Conservation (phyloP, 177 flowering plant species). For the Vitis hybrid region DNA sequence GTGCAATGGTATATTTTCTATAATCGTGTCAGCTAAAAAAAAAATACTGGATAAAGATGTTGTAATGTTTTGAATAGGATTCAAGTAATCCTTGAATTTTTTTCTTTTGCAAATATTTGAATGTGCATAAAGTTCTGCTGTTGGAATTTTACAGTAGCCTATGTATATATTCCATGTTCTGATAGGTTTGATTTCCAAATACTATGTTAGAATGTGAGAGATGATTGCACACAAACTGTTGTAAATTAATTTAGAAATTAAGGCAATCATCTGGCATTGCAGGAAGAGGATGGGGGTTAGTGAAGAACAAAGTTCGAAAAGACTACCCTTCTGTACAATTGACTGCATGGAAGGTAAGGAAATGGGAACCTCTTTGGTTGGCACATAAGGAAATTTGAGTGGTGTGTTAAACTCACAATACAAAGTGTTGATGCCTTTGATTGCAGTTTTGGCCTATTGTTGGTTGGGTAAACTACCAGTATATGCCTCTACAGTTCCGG, state of each 20-base stretch:
- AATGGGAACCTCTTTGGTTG: neutral
- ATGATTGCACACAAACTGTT: neutral
- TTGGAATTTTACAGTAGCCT: too few relatives aligned
- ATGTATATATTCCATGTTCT: too few relatives aligned
- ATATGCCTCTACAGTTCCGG: constrained; percentile 79
- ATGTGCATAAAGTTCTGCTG: too few relatives aligned
- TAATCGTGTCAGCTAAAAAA: too few relatives aligned
- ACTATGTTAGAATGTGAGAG: neutral
- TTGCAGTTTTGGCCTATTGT: constrained; percentile 85
- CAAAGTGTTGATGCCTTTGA: constrained; percentile 4
- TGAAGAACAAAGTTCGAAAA: constrained; percentile 53
- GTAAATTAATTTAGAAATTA: neutral
- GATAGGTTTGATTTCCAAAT: too few relatives aligned
- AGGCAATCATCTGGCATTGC: constrained; percentile 11
- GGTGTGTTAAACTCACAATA: neutral
- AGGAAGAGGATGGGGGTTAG: constrained; percentile 71
- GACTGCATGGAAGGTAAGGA: constrained; percentile 71
- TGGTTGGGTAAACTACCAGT: constrained; percentile 78
- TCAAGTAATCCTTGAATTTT: too few relatives aligned
- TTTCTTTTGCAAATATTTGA: too few relatives aligned
- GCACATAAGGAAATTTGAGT: neutral
- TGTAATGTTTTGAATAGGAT: too few relatives aligned
- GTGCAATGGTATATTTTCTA: too few relatives aligned
- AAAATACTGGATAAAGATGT: too few relatives aligned
- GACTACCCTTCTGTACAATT: constrained; percentile 69